phyloP scores from a whole-genome alignment of 176 grass and related monocot species.

The Oryza rufipogon region DNA sequence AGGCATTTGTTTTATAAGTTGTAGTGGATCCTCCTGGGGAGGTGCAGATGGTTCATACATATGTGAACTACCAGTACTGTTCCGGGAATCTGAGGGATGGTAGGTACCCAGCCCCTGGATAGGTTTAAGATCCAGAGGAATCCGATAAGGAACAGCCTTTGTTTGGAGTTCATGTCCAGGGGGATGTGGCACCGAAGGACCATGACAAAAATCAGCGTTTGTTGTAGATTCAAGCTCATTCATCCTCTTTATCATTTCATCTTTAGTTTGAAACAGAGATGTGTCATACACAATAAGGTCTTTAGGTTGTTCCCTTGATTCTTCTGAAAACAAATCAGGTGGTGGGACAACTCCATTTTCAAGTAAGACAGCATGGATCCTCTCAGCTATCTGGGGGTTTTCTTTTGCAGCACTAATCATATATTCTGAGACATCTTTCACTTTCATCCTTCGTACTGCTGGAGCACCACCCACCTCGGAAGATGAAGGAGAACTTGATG shows the following conservation, averaged over 20 bases:
- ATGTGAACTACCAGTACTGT: constrained; percentile 25
- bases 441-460: constrained; percentile 76
- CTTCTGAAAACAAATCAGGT: constrained; percentile 88
- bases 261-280: constrained; percentile 63
- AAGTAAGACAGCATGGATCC: constrained; percentile 88
- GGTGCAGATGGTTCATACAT: constrained; percentile 37
- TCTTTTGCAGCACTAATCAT: constrained; percentile 99
- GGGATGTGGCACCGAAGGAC: constrained; percentile 52
- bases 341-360: constrained; percentile 97
- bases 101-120: constrained; percentile 59
- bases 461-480: constrained; percentile 43
- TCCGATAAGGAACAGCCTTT: constrained; percentile 44
- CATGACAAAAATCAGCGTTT: constrained; percentile 39
- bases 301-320: constrained; percentile 67
- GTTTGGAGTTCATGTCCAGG: constrained; percentile 49
- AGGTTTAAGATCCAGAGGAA: constrained; percentile 57
- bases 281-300: constrained; percentile 61
- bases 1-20: constrained; percentile 75
- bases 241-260: constrained; percentile 63
- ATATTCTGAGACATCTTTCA: constrained; percentile 97
- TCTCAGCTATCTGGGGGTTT: constrained; percentile 93
- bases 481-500: constrained; percentile 54
- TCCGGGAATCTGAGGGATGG: constrained; percentile 24
- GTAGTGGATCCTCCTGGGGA: constrained; percentile 44
- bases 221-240: constrained; percentile 53